Evolutionary conservation across 2,329 filamentous ascomycete genomes (phyloP).

Genomic region (Cercospora nicotianae): DNA sequence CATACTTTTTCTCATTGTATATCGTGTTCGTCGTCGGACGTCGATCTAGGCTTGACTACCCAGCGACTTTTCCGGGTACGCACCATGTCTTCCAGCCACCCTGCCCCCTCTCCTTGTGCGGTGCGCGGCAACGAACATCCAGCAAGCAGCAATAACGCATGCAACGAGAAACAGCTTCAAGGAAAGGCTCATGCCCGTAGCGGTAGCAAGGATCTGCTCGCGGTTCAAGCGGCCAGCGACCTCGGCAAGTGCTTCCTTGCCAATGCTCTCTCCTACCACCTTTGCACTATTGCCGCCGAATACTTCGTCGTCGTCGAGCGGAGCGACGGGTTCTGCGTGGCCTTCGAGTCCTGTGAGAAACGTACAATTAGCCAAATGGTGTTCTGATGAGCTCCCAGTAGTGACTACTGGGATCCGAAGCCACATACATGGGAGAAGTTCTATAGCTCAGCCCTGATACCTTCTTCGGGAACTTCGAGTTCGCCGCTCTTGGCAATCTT

Average conservation of each 20-base stretch:
- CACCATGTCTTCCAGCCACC: slow-evolving; percentile 7
- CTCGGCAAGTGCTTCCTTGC: slow-evolving; percentile 15
- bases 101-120: slow-evolving; percentile 20
- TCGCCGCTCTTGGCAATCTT: slow-evolving; percentile 84
- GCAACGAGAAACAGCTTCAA: slow-evolving; percentile 50
- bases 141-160: slow-evolving; percentile 46
- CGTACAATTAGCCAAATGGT: slow-evolving; percentile 7
- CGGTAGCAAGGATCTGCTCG: slow-evolving; percentile 24
- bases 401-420: slow-evolving; percentile 8
- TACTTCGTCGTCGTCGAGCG: slow-evolving; percentile 45
- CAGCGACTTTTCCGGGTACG: background rate
- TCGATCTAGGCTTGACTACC: slow-evolving; percentile 4
- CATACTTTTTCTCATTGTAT: background rate
- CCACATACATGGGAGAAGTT: slow-evolving; percentile 33
- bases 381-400: slow-evolving; percentile 6
- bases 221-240: slow-evolving; percentile 19
- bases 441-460: slow-evolving; percentile 90
- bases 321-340: slow-evolving; percentile 43
- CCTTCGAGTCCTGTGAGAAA: slow-evolving; percentile 47
- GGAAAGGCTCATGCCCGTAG: slow-evolving; percentile 43
- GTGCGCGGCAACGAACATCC: slow-evolving; percentile 30
- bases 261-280: slow-evolving; percentile 14
- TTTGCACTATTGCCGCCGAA: slow-evolving; percentile 13
- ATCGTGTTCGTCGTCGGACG: slow-evolving; percentile 2
- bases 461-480: slow-evolving; percentile 80